Base-by-base conservation (phyloP, 805 yeast genomes). In the Suhomyces faveliae region DNA sequence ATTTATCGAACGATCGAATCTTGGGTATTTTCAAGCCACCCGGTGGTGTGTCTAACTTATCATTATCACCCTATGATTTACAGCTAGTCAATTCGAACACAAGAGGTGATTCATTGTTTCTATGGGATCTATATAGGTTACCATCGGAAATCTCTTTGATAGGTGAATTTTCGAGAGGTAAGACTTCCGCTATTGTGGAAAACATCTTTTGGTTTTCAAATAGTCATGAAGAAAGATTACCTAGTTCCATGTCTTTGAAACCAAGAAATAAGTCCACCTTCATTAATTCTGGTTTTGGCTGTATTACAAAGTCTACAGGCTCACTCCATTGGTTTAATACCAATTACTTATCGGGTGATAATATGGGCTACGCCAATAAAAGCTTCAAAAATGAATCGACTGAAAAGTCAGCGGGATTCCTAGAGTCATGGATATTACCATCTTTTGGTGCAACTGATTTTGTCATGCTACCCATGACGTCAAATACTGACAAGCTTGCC, bases 141-240 rank as follows among this genome's bases (percentile, higher is more conserved):
- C 79, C 83, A 1, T 58, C 56, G 2, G 80, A 80, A 50, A 71
- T 84, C 2, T 67, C 78, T 0, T 62, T 84, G 19, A 58, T 81
- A 42, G 89, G 85, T 13, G 78, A 79, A 51, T 83, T 81, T 53
- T 64, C 63, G 10, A 69, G 89, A 20, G 90, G 91, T 1, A 81
- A 80, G 55, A 83, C 87, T 0, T 74, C 82, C 5, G 80, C 87
- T 0, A 59, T 70, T 1, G 73, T 84, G 19, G 67, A 69, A 27
- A 72, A 77, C 15, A 63, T 84, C 3, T 58, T 75, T 21, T 85
- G 90, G 89, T 72, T 71, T 30, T 63, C 66, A 6, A 70, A 70
- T 42, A 74, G 77, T 42, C 46, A 39, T 25, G 29, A 37, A 13
- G 35, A 33, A 9, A 37, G 33, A 4, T 33, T 17, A 17, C 12